Percentiles rank a stretch among this genome's conserved stretches.
Conservation (phyloP, 2,329 filamentous ascomycete species). For the Talaromyces sp. region DNA sequence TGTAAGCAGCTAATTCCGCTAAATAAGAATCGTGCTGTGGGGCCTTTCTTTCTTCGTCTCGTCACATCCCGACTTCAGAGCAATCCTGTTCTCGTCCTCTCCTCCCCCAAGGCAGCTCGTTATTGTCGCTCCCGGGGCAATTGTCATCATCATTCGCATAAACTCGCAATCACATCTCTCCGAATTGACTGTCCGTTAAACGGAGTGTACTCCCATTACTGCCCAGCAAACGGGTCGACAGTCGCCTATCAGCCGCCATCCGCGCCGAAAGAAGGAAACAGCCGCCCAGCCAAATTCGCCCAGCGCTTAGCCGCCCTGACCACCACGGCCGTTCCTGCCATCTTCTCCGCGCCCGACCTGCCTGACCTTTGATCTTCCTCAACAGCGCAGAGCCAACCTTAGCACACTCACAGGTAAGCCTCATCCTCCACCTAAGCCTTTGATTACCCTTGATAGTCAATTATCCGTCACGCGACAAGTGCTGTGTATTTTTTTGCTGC, state of each 20-base stretch:
- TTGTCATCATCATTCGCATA: background rate
- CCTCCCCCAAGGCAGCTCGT: background rate
- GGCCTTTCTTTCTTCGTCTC: background rate
- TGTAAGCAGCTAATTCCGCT: background rate
- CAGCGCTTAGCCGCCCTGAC: conserved; percentile 5
- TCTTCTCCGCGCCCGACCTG: conserved; percentile 15
- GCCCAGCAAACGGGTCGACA: background rate
- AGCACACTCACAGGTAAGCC: background rate
- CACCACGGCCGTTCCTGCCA: conserved; percentile 6
- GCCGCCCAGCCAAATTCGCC: background rate
- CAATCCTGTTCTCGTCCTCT: background rate
- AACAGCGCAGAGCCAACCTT: conserved; percentile 3
- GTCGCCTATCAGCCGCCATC: conserved; percentile 5
- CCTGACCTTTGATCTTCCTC: conserved; percentile 10
- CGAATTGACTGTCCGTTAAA: background rate
- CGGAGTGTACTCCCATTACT: background rate
- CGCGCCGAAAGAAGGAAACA: conserved; percentile 4
- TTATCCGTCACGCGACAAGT: background rate
- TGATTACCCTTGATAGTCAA: too few species aligned
- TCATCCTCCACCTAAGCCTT: background rate
- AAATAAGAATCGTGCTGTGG: background rate
- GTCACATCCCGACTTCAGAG: background rate
- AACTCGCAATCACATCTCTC: background rate
- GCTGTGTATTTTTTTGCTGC: background rate
- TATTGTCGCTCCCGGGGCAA: background rate